A percentile compares a stretch with the other conserved stretches of the same genome.
These are phyloP conservation scores for Globisporangium solare DNA, from an alignment of 352 stramenopile species.

Conservation along the genomic window DNA sequence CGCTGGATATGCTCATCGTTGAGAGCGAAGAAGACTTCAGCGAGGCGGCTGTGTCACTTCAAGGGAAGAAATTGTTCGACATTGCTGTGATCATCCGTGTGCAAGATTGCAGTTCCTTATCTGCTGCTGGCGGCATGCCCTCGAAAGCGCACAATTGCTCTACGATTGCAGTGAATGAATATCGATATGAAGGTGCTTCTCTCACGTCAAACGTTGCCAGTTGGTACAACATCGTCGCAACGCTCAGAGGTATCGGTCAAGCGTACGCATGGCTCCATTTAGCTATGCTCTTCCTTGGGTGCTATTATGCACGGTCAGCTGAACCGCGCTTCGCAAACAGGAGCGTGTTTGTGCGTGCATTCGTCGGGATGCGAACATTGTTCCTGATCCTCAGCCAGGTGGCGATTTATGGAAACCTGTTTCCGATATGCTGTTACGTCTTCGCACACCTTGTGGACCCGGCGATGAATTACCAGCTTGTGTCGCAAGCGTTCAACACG, in stretches of 20 bases:
- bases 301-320: conserved; percentile 8
- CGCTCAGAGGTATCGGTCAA: conserved; percentile 7
- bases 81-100: conserved; percentile 11
- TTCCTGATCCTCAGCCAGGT: conserved; percentile 26
- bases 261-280: conserved; percentile 9
- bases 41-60: conserved; percentile 9
- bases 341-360: background rate
- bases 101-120: background rate
- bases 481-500: conserved; percentile 18
- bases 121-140: background rate
- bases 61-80: conserved; percentile 14
- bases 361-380: conserved; percentile 12
- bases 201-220: conserved; percentile 2
- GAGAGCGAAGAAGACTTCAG: conserved; percentile 16
- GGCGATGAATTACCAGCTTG: conserved; percentile 15
- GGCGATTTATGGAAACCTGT: conserved; percentile 23
- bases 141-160: background rate
- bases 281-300: conserved; percentile 13
- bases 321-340: background rate
- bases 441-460: conserved; percentile 26
- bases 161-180: conserved; percentile 11
- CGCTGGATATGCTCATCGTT: conserved; percentile 15
- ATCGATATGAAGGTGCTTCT: conserved; percentile 9
- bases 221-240: conserved; percentile 5
- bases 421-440: conserved; percentile 26